phyloP scores from a whole-genome alignment of 2,329 filamentous ascomycete genomes.

The Colletotrichum cuscutae region DNA sequence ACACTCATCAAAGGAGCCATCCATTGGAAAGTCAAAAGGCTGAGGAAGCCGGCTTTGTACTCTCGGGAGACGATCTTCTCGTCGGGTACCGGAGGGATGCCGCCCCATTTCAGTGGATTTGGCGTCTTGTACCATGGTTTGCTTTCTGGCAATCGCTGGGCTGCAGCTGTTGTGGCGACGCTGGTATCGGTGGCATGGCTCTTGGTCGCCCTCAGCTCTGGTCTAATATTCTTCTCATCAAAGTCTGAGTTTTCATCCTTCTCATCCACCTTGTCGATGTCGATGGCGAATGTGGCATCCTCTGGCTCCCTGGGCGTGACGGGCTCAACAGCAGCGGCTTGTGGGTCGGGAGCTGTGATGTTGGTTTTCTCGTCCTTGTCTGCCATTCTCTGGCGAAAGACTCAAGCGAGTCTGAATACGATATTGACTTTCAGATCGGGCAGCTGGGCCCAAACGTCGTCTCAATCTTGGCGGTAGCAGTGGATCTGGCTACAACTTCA shows the following conservation, averaged over 20 bases:
- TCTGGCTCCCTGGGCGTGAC: conserved; percentile 24
- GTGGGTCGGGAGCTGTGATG: conserved; percentile 41
- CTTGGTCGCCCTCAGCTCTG: conserved; percentile 52
- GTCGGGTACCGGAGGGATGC: conserved; percentile 64
- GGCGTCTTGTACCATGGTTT: conserved; percentile 72
- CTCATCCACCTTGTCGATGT: conserved; percentile 30
- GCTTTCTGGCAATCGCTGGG: conserved; percentile 43
- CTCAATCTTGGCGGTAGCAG: neutral
- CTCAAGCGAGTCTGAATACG: neutral
- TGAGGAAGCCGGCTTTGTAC: conserved; percentile 78
- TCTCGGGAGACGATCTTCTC: conserved; percentile 71
- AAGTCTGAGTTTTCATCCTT: conserved; percentile 1
- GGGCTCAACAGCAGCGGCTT: conserved; percentile 43
- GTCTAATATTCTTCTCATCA: conserved; percentile 27
- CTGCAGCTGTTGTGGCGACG: conserved; percentile 54
- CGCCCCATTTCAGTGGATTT: conserved; percentile 72
- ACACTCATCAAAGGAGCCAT: conserved; percentile 87
- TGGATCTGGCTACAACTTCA: neutral
- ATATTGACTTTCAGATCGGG: neutral
- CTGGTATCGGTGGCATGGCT: conserved; percentile 67
- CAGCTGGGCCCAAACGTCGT: neutral
- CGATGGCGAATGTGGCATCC: conserved; percentile 20
- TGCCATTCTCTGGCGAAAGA: conserved; percentile 26
- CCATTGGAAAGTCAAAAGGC: conserved; percentile 86
- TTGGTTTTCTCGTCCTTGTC: conserved; percentile 41